A percentile compares a stretch with the other conserved stretches of the same genome.
These are phyloP conservation scores for Rhododendron griersonianum DNA, from an alignment of 148 eudicot genomes.

Conservation along the genomic window DNA sequence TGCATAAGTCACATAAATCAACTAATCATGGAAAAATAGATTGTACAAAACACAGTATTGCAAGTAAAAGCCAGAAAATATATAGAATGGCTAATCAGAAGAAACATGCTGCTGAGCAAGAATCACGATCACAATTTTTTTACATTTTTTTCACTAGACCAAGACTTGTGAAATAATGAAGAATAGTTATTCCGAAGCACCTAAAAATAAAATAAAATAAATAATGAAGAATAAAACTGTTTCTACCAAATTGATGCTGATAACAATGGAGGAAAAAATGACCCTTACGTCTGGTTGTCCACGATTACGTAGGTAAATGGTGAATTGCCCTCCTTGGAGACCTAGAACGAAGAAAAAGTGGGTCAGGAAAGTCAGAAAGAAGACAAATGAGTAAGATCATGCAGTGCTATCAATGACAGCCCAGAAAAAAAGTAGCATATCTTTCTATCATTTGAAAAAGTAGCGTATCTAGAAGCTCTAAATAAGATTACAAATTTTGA, in stretches of 20 bases:
- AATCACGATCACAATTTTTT: neutral
- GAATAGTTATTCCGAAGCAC: neutral
- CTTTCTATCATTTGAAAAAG: neutral
- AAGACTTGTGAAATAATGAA: slow-evolving; percentile 6
- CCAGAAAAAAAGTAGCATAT: too few species aligned
- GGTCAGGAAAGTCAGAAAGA: slow-evolving; percentile 10
- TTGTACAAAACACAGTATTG: neutral
- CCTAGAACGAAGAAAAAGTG: slow-evolving; percentile 44
- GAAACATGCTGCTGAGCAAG: neutral
- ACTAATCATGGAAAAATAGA: neutral
- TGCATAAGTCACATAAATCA: neutral
- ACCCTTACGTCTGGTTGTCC: slow-evolving; percentile 82
- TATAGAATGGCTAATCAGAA: neutral
- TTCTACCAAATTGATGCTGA: neutral
- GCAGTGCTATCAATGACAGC: neutral
- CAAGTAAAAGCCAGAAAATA: neutral
- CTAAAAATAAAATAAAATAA: too few species aligned
- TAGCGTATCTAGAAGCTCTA: neutral
- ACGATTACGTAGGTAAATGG: slow-evolving; percentile 92
- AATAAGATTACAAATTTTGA: neutral
- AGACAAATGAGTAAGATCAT: neutral
- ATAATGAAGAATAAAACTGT: neutral
- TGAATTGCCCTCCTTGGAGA: slow-evolving; percentile 88
- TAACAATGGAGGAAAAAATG: neutral
- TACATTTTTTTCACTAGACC: neutral